These are phyloP conservation scores for Malassezia vespertilionis DNA, from an alignment of 1,284 basidiomycete genomes.

Conservation along the genomic window DNA sequence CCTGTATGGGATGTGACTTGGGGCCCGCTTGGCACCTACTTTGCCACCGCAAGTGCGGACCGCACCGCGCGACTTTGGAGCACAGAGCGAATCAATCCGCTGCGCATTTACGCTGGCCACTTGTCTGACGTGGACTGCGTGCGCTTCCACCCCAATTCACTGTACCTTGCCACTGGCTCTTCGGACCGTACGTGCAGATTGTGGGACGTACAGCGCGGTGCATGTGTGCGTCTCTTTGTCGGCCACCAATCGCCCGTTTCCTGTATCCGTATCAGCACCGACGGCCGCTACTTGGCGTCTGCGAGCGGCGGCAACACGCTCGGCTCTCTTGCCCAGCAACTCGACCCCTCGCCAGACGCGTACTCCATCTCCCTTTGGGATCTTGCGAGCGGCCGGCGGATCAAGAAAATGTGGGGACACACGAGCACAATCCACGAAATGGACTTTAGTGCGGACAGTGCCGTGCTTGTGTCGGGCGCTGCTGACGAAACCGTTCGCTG, in stretches of 20 bases:
- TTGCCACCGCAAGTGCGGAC: constrained; percentile 87
- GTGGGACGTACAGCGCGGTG: constrained; percentile 96
- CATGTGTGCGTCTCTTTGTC: constrained; percentile 85
- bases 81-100: constrained; percentile 73
- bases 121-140: constrained; percentile 93
- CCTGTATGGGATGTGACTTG: constrained; percentile 98
- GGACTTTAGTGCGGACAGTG: constrained; percentile 81
- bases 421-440: constrained; percentile 76
- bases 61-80: constrained; percentile 91
- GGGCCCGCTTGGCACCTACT: constrained; percentile 96
- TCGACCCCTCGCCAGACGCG: constrained; percentile 55
- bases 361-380: constrained; percentile 92
- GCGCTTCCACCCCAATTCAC: constrained; percentile 89
- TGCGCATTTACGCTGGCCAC: constrained; percentile 91
- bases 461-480: constrained; percentile 73
- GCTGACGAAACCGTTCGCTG: constrained; percentile 89
- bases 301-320: constrained; percentile 50
- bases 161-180: constrained; percentile 93
- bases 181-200: constrained; percentile 88
- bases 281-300: constrained; percentile 83
- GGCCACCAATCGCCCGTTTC: constrained; percentile 88
- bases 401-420: constrained; percentile 97
- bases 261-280: constrained; percentile 76
- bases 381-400: constrained; percentile 74
- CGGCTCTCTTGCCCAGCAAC: constrained; percentile 17